Evolutionary conservation across 345 rosid genomes (phyloP), one percentile per base, ranked within the genome.

Genomic region (Populus nigra): DNA sequence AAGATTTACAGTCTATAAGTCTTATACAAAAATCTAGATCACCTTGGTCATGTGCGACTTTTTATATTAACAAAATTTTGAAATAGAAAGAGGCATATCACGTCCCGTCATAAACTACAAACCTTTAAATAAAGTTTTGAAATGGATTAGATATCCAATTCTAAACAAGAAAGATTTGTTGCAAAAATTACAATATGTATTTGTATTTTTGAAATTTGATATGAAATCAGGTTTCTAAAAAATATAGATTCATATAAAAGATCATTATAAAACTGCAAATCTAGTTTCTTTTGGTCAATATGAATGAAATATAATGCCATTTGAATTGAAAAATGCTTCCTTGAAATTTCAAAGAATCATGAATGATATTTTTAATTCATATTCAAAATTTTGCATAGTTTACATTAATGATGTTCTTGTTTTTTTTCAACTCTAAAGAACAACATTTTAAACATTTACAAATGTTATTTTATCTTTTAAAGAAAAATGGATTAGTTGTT

Each of bases 121-220:
- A 43, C 69, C 63, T 2, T 23, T 77, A 16, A 77, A 76, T 27
- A 36, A 59, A 7, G 27, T 12, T 1, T 17, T 55, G 0, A 5
- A 25, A 69, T 77, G 33, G 59, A 77, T 77, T 23, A 57, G 27
- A 16, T n/a, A 68, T 35, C 69, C 25, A 5, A 29, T 67, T n/a
- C 73, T 20, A 41, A 69, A 27, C 3, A 36, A 36, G 7, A 36
- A 1, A 36, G 8, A 36, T 36, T 36, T 36, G 7, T 0, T 36
- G 7, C 7, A 5, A 36, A 36, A 5, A 35, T 36, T 36, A 36
- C 7, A 36, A 1, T 36, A 0, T 36, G 6, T 7, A 5, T 36
- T 6, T 36, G 7, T 36, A 36, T 36, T 36, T 36, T 36, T 1
- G 0, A 36, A 36, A 7, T 65, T 65, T 65, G 38, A 69, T 69